Base-by-base conservation (phyloP, 2,329 filamentous ascomycete species). In the Sporothrix pseudoabietina region DNA sequence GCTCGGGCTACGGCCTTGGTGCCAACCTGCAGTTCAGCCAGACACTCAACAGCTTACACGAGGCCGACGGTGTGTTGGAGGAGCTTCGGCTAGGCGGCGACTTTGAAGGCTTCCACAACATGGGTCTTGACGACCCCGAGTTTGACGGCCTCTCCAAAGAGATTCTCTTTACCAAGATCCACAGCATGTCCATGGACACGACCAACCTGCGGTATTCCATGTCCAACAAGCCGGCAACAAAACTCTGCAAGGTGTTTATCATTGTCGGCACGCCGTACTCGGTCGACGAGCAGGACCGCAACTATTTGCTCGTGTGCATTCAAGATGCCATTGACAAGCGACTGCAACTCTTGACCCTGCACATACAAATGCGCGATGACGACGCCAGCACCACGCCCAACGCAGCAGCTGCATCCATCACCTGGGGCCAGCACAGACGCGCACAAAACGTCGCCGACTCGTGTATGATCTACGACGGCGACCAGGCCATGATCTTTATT, bases 131-230 rank as follows among this genome's bases (percentile, higher is more conserved):
- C 71, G 91, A 93, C 78, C 87, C 89, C n/a, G 88, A 89, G 75
- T 89, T 91, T 74, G 91, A 93, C 74, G 90, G 91, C 0, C 82
- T 94, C 9, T 86, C 89, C 19, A 90, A 91, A 73, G 92, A 94
- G 79, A 86, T 94, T n/a, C 81, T 91, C 12, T 86, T 94, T 69
- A 88, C 87, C 19, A 92, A 91, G 77, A 87, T 95, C 39, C 89
- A 92, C 76, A 91, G 86, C 74, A 87, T 93, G 72, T 84, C 90
- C 5, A 82, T 90, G 79, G 85, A 91, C 73, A 88, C 88, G 77
- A 84, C 83, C 59, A 90, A 88, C 77, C 82, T 91, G 54, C 86
- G 87, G 4, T 90, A 90, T 77, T 89, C 88, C 7, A 82, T 86
- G 49, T 86, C 87, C 1, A 82, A 83, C 61, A 83, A 86, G 52